Conservation (phyloP, 2,329 filamentous ascomycete genomes). For the Gaeumannomyces tritici region DNA sequence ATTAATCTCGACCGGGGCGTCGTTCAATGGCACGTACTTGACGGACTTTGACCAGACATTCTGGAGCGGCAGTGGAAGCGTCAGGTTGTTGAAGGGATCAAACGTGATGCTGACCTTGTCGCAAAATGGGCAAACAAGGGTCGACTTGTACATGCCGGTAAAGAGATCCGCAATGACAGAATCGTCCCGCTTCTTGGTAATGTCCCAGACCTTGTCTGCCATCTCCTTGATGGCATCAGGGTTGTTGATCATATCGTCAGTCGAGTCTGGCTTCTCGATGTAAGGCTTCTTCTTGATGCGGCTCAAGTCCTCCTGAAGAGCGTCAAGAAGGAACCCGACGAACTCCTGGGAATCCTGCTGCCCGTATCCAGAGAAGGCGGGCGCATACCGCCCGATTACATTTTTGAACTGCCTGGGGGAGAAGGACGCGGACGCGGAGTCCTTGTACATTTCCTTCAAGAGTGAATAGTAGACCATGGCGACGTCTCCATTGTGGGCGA, state of each 20-base stretch:
- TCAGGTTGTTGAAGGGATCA: slow-evolving; percentile 92
- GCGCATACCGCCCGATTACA: slow-evolving; percentile 69
- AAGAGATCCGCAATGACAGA: slow-evolving; percentile 94
- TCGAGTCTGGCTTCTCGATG: slow-evolving; percentile 94
- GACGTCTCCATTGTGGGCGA: slow-evolving; percentile 78
- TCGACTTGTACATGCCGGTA: slow-evolving; percentile 97
- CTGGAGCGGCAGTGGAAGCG: slow-evolving; percentile 80
- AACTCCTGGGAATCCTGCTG: slow-evolving; percentile 99
- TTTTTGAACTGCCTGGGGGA: slow-evolving; percentile 75
- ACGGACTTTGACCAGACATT: slow-evolving; percentile 69
- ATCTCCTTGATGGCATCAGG: slow-evolving; percentile 71
- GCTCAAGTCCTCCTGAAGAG: slow-evolving; percentile 89
- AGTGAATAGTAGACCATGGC: slow-evolving; percentile 76
- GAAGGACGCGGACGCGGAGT: slow-evolving; percentile 56
- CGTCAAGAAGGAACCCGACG: slow-evolving; percentile 86
- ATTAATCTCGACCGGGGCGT: slow-evolving; percentile 59
- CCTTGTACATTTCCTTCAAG: slow-evolving; percentile 68
- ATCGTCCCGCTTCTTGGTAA: slow-evolving; percentile 86
- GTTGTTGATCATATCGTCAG: slow-evolving; percentile 87
- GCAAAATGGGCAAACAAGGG: slow-evolving; percentile 82
- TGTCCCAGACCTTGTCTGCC: slow-evolving; percentile 82
- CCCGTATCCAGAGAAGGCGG: slow-evolving; percentile 84
- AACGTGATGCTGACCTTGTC: slow-evolving; percentile 97
- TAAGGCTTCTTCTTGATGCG: slow-evolving; percentile 93
- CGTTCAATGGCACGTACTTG: slow-evolving; percentile 68